Conservation (phyloP, 805 yeast genomes). For the Metschnikowia hibisci region DNA sequence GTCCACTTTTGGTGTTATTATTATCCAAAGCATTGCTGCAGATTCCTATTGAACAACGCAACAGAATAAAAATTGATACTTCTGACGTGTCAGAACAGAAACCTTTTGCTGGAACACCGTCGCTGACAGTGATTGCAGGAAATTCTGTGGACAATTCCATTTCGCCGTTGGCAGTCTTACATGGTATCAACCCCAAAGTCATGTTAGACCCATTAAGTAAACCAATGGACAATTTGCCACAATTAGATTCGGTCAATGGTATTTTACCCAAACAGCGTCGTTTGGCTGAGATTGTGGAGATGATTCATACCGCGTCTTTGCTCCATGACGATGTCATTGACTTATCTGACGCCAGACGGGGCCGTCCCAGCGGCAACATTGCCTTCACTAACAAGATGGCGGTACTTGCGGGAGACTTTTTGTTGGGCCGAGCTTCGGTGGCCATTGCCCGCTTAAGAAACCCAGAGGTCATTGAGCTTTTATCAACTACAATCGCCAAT, state of each 20-base stretch:
- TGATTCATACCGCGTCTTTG: slow-evolving; percentile 96
- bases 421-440: slow-evolving; percentile 93
- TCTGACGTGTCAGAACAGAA: slow-evolving; percentile 65
- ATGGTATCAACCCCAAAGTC: slow-evolving; percentile 85
- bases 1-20: slow-evolving; percentile 85
- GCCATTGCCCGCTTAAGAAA: slow-evolving; percentile 89
- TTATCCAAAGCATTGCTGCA: slow-evolving; percentile 74
- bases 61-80: slow-evolving; percentile 57
- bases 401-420: slow-evolving; percentile 91
- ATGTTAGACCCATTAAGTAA: slow-evolving; percentile 78
- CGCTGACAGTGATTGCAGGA: slow-evolving; percentile 53
- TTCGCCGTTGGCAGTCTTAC: slow-evolving; percentile 77
- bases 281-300: slow-evolving; percentile 94
- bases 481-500: slow-evolving; percentile 95
- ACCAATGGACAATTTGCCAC: slow-evolving; percentile 71
- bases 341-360: slow-evolving; percentile 80
- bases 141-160: slow-evolving; percentile 59
- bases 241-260: slow-evolving; percentile 57
- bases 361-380: slow-evolving; percentile 84
- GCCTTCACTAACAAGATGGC: slow-evolving; percentile 98
- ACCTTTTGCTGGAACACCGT: slow-evolving; percentile 56
- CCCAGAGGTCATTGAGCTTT: slow-evolving; percentile 94
- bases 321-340: slow-evolving; percentile 97
- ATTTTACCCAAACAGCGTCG: slow-evolving; percentile 93
- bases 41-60: slow-evolving; percentile 68